These are phyloP conservation scores for Plenodomus biglobosus DNA, from an alignment of 2,329 filamentous ascomycete genomes.

Conservation along the genomic window DNA sequence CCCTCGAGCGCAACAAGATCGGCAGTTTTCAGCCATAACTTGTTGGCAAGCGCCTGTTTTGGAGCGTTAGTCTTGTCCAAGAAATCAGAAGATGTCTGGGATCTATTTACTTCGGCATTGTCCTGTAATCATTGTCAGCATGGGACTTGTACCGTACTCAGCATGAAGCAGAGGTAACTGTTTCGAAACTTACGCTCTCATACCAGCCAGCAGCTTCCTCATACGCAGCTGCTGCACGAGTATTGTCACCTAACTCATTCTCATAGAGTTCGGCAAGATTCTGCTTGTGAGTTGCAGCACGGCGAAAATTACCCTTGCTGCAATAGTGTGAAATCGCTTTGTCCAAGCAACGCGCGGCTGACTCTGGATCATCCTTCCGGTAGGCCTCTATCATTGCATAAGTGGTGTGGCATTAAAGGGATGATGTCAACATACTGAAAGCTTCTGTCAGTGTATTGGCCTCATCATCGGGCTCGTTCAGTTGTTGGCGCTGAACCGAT, in stretches of 20 bases:
- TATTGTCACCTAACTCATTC: slow-evolving; percentile 74
- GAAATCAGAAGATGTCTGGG: slow-evolving; percentile 3
- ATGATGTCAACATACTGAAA: slow-evolving; percentile 58
- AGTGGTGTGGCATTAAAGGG: slow-evolving; percentile 3
- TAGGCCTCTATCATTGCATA: slow-evolving; percentile 64
- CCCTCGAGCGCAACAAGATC: slow-evolving; percentile 79
- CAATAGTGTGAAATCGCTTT: slow-evolving; percentile 84
- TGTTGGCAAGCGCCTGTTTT: slow-evolving; percentile 72
- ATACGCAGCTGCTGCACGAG: slow-evolving; percentile 78
- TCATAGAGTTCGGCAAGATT: slow-evolving; percentile 85
- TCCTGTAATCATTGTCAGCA: slow-evolving; percentile 22
- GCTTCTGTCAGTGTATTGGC: slow-evolving; percentile 87
- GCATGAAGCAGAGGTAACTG: not conserved
- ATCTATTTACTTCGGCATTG: slow-evolving; percentile 38
- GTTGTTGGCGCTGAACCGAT: slow-evolving; percentile 73
- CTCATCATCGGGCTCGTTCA: slow-evolving; percentile 90
- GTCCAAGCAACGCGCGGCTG: slow-evolving; percentile 78
- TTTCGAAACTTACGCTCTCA: slow-evolving; percentile 53
- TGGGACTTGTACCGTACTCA: not conserved
- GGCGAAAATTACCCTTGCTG: slow-evolving; percentile 83
- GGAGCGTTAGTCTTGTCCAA: slow-evolving; percentile 27
- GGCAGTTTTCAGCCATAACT: slow-evolving; percentile 88
- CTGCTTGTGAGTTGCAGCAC: slow-evolving; percentile 89
- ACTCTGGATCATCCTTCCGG: slow-evolving; percentile 77
- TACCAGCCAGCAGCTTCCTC: slow-evolving; percentile 87